Evolutionary conservation across 2,329 filamentous ascomycete genomes (phyloP), one percentile per base, ranked within the genome.

Genomic region (Aspergillus hortae): DNA sequence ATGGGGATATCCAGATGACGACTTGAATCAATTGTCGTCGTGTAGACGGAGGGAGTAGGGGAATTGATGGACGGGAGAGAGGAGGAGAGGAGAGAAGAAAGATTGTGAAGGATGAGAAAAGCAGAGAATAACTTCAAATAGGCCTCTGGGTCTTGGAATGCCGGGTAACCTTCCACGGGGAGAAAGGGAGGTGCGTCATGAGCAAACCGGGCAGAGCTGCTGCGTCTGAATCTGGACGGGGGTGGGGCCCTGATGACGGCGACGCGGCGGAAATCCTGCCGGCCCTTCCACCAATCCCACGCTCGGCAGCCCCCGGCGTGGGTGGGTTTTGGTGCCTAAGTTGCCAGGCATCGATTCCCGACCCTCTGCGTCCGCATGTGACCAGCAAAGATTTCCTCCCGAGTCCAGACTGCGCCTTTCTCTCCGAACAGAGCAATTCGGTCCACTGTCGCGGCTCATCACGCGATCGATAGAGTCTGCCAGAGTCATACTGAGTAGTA

Each of bases 211-310:
- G 51, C 49, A 56, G 44, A 51, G 56, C 53, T 12, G 23, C 35
- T 46, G 17, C 14, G 27, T 21, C 19, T 15, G 17, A 14, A 10
- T 30, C 27, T 19, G 21, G 40, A 41, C 40, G 52, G 53, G 48
- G 51, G 60, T 57, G 63, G 65, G 55, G 56, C 60, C 23, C 23
- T 23, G 47, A 61, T 64, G 63, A 65, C 61, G 59, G 60, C 44
- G 46, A 56, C 38, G 41, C 52, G 46, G 55, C 52, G 48, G 51
- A 55, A 49, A 52, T 58, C 49, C 49, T 49, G 38, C 35, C 23
- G 6, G 53, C 56, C 61, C 54, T 63, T 60, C 64, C 63, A 63
- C 65, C 67, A 68, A 68, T 68, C 17, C 61, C 6, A 30, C 4
- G 1, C 56, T 65, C 58, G 62, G 61, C 55, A 64, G 55, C 30